Conservation (phyloP, 768 basidiomycete genomes). For the Suillus brevipes region DNA sequence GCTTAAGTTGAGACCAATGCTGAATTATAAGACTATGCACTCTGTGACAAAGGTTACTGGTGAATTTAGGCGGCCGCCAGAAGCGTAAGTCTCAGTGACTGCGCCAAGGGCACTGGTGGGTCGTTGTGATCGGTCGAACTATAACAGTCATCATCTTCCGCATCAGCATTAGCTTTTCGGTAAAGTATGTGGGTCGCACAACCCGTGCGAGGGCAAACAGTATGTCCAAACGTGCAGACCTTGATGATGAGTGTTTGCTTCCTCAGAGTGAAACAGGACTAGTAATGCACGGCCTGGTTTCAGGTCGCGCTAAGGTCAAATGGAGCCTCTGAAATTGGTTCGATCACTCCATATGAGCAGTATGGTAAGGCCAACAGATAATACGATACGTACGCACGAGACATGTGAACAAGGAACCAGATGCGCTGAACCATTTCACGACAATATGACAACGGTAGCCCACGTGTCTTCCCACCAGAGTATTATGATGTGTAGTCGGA, state of each 20-base stretch:
- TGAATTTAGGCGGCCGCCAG: not conserved
- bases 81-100: not conserved
- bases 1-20: not conserved
- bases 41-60: not conserved
- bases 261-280: not conserved
- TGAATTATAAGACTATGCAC: not conserved
- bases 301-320: not conserved
- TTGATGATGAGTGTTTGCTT: not conserved
- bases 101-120: constrained; percentile 19
- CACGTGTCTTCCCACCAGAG: constrained; percentile 34
- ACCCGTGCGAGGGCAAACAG: constrained; percentile 24
- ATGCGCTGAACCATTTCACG: constrained; percentile 12
- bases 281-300: not conserved
- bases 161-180: not conserved
- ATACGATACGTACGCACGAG: constrained; percentile 13
- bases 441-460: constrained; percentile 18
- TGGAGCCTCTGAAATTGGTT: not conserved
- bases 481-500: constrained; percentile 21
- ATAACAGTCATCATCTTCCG: constrained; percentile 16
- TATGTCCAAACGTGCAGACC: constrained; percentile 31
- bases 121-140: not conserved
- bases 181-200: constrained; percentile 15
- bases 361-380: not conserved
- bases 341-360: not conserved
- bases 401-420: constrained; percentile 16